Conservation (phyloP, 2,329 filamentous ascomycete genomes). For the Piedraia hortae region DNA sequence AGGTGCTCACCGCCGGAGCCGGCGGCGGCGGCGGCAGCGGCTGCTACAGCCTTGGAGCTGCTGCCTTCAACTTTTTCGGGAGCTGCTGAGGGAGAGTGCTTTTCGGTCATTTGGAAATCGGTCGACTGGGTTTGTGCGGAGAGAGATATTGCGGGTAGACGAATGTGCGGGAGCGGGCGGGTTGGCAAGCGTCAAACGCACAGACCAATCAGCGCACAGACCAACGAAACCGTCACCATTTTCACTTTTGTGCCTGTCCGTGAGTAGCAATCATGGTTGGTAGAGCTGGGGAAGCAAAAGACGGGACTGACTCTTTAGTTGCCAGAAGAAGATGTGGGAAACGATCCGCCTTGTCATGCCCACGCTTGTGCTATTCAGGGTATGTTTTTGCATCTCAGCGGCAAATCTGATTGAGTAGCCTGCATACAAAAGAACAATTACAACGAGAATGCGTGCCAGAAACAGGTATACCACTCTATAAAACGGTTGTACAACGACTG, state of each 20-base stretch:
- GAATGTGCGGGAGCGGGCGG: neutral
- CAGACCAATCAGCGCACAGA: neutral
- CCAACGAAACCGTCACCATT: too few species aligned
- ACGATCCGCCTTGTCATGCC: conserved; percentile 59
- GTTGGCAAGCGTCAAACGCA: conserved; percentile 1
- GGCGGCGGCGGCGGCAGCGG: too few species aligned
- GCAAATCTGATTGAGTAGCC: conserved; percentile 3
- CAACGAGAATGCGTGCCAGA: conserved; percentile 59
- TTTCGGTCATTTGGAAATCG: conserved; percentile 21
- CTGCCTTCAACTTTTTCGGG: conserved; percentile 17
- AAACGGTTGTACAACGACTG: conserved; percentile 1
- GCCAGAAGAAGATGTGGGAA: conserved; percentile 46
- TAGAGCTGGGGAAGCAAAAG: too few species aligned
- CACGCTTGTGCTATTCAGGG: conserved; percentile 80
- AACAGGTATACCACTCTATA: conserved; percentile 15
- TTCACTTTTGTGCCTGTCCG: too few species aligned
- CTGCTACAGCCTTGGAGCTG: too few species aligned
- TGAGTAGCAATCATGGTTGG: too few species aligned
- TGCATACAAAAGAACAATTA: conserved; percentile 67
- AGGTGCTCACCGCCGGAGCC: conserved; percentile 46
- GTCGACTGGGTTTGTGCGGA: neutral
- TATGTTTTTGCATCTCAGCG: conserved; percentile 14
- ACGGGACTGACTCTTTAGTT: conserved; percentile 12
- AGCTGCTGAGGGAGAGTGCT: conserved; percentile 8
- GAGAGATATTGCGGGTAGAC: neutral